A percentile compares a stretch with the other conserved stretches of the same genome.
phyloP scores from a whole-genome alignment of 73 alveolate genomes.

The Diophrys sp. region DNA sequence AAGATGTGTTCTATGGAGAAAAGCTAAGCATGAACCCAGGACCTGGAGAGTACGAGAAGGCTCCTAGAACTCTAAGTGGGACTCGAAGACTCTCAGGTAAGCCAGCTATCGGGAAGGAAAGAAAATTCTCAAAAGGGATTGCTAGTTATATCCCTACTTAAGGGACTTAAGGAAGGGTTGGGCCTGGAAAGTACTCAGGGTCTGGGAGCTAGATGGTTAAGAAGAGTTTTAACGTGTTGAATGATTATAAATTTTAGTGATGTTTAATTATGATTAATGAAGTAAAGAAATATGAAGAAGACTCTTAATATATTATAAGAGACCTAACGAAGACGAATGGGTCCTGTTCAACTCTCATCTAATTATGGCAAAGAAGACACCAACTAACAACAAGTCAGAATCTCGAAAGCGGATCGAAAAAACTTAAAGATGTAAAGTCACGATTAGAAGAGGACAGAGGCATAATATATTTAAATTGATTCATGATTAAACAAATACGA shows the following conservation, averaged over 20 bases:
- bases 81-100: neutral
- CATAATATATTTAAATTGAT: no score
- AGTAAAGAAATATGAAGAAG: neutral
- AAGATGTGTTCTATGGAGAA: constrained; percentile 9
- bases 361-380: no score
- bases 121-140: constrained; percentile 3
- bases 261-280: neutral
- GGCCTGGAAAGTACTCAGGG: neutral
- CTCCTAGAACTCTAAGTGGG: neutral
- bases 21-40: constrained; percentile 5
- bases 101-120: neutral
- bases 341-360: no score
- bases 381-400: no score
- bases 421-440: no score
- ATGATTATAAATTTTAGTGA: neutral
- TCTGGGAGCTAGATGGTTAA: neutral
- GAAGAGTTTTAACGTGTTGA: neutral
- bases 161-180: constrained; percentile 1
- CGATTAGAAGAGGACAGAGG: no score
- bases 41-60: constrained; percentile 3
- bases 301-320: no score
- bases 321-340: no score
- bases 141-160: neutral
- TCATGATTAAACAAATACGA: no score
- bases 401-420: no score